phyloP scores from a whole-genome alignment of 108 stramenopile genomes.

The Skeletonema grethae region DNA sequence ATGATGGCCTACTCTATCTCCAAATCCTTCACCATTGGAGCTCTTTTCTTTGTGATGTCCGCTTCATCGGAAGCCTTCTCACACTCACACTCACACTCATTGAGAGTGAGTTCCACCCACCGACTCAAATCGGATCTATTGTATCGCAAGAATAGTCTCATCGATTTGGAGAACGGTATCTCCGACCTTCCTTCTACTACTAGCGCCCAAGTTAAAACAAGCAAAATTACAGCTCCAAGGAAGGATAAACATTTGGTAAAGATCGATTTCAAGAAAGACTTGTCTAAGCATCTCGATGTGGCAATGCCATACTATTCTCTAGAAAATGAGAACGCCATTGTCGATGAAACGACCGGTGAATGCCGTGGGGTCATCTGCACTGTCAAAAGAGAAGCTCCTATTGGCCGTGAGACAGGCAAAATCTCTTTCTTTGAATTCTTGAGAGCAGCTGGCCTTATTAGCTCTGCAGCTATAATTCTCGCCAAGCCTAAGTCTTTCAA shows the following conservation, averaged over 20 bases:
- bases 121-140: background rate
- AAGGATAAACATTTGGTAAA: background rate
- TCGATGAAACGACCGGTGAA: constrained; percentile 31
- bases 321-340: constrained; percentile 32
- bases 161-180: background rate
- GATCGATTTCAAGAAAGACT: constrained; percentile 26
- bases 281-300: constrained; percentile 25
- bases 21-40: background rate
- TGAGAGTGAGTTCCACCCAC: background rate
- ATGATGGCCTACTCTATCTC: background rate
- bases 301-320: constrained; percentile 39
- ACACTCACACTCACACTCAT: background rate
- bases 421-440: constrained; percentile 25
- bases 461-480: constrained; percentile 21
- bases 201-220: background rate
- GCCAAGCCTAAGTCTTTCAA: constrained; percentile 25
- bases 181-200: background rate
- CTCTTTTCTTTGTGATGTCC: background rate
- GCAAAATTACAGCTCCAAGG: background rate
- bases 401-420: constrained; percentile 17
- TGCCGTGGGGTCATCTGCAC: constrained; percentile 28
- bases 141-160: background rate
- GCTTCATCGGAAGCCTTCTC: background rate
- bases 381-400: constrained; percentile 26
- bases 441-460: constrained; percentile 20